Conservation (phyloP, 352 stramenopile species). For the Globisporangium emineosum region DNA sequence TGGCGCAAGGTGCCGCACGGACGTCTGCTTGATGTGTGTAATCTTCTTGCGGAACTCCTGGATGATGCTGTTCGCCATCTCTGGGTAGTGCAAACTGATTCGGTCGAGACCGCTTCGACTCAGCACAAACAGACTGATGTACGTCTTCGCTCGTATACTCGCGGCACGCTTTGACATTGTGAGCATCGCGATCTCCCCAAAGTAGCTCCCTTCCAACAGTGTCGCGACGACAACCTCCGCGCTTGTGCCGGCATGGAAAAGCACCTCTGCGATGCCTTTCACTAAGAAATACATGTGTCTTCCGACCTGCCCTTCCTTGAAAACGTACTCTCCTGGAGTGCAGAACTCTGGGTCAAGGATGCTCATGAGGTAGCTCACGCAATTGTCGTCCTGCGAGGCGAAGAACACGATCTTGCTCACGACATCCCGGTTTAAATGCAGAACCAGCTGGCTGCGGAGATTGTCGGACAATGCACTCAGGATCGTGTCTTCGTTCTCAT, state of each 20-base stretch:
- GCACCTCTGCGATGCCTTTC: slow-evolving; percentile 65
- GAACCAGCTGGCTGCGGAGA: slow-evolving; percentile 63
- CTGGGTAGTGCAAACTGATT: slow-evolving; percentile 73
- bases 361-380: slow-evolving; percentile 81
- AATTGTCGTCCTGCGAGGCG: slow-evolving; percentile 70
- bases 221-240: slow-evolving; percentile 60
- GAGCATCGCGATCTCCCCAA: slow-evolving; percentile 82
- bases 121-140: slow-evolving; percentile 75
- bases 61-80: slow-evolving; percentile 77
- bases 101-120: slow-evolving; percentile 66
- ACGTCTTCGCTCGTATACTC: slow-evolving; percentile 78
- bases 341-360: slow-evolving; percentile 79
- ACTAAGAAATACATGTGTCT: slow-evolving; percentile 86
- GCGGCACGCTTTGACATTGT: slow-evolving; percentile 73
- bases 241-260: slow-evolving; percentile 55
- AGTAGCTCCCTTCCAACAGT: slow-evolving; percentile 71
- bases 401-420: slow-evolving; percentile 84
- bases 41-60: slow-evolving; percentile 81
- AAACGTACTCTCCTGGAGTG: slow-evolving; percentile 74
- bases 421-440: slow-evolving; percentile 79
- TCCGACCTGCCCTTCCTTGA: slow-evolving; percentile 78
- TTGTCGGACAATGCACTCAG: slow-evolving; percentile 71
- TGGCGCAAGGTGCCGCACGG: slow-evolving; percentile 27
- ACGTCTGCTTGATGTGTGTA: slow-evolving; percentile 67
- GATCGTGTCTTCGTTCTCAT: slow-evolving; percentile 71